These are phyloP conservation scores for Euptelea pleiosperma DNA, from an alignment of 164 flowering plant species.

Conservation along the genomic window DNA sequence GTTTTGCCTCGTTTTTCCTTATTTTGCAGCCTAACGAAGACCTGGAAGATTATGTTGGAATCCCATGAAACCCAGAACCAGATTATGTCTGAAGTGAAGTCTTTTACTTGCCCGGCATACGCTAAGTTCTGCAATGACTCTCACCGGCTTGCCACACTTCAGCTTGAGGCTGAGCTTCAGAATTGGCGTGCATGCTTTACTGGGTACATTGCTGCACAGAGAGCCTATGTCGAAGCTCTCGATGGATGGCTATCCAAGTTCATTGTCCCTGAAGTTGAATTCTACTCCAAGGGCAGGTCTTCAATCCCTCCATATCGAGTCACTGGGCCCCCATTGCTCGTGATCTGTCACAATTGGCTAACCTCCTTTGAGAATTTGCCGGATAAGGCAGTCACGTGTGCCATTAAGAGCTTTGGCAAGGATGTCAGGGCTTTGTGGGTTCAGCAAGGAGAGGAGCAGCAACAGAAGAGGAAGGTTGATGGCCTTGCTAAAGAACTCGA, in stretches of 20 bases:
- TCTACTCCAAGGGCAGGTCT: slow-evolving; percentile 42
- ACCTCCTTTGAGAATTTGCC: slow-evolving; percentile 58
- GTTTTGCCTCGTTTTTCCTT: neutral
- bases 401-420: slow-evolving; percentile 66
- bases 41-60: slow-evolving; percentile 78
- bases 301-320: slow-evolving; percentile 35
- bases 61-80: slow-evolving; percentile 84
- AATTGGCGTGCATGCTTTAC: slow-evolving; percentile 74
- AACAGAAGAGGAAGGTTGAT: slow-evolving; percentile 81
- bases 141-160: slow-evolving; percentile 76
- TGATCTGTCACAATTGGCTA: slow-evolving; percentile 69
- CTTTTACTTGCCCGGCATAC: slow-evolving; percentile 55
- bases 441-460: slow-evolving; percentile 84
- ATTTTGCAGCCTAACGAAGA: slow-evolving; percentile 54
- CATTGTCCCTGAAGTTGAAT: slow-evolving; percentile 66
- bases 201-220: slow-evolving; percentile 59
- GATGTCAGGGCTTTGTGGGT: slow-evolving; percentile 70
- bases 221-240: slow-evolving; percentile 65
- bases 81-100: slow-evolving; percentile 67
- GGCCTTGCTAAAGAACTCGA: slow-evolving; percentile 69
- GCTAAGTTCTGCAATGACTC: slow-evolving; percentile 75
- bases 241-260: slow-evolving; percentile 83
- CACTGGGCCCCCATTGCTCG: slow-evolving; percentile 62
- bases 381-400: slow-evolving; percentile 50
- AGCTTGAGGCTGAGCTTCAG: slow-evolving; percentile 75